phyloP scores from a whole-genome alignment of 2,329 filamentous ascomycete species.

The Capronia americana region DNA sequence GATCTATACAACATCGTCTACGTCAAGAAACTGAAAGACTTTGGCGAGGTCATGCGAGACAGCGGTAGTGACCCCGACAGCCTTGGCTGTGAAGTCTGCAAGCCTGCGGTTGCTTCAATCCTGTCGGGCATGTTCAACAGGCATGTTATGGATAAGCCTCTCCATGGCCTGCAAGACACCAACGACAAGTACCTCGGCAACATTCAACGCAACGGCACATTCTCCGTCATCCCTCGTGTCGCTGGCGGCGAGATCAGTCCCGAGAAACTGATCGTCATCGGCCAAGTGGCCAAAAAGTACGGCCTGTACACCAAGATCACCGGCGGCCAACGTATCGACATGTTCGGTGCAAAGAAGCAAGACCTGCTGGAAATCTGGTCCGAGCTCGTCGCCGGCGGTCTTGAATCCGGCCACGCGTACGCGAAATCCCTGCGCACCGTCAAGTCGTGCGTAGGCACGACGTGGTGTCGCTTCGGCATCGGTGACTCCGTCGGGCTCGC shows the following conservation, averaged over 20 bases:
- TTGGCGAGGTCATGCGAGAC: constrained; percentile 77
- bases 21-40: constrained; percentile 75
- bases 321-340: constrained; percentile 86
- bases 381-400: constrained; percentile 77
- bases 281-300: constrained; percentile 82
- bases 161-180: constrained; percentile 82
- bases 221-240: constrained; percentile 83
- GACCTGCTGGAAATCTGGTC: constrained; percentile 84
- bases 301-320: constrained; percentile 90
- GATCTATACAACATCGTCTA: constrained; percentile 91
- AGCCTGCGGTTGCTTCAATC: constrained; percentile 81
- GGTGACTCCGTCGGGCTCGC: constrained; percentile 92
- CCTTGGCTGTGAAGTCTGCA: constrained; percentile 86
- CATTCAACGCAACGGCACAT: constrained; percentile 90
- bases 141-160: constrained; percentile 74
- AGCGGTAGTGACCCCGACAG: constrained; percentile 74
- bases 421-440: constrained; percentile 87
- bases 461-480: constrained; percentile 89
- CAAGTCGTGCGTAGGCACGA: constrained; percentile 86
- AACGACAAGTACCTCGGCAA: constrained; percentile 89
- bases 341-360: constrained; percentile 90
- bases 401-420: constrained; percentile 91
- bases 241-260: constrained; percentile 86
- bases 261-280: constrained; percentile 82
- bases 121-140: constrained; percentile 82